phyloP scores from a whole-genome alignment of 1,284 basidiomycete genomes.

The Papiliotrema laurentii region DNA sequence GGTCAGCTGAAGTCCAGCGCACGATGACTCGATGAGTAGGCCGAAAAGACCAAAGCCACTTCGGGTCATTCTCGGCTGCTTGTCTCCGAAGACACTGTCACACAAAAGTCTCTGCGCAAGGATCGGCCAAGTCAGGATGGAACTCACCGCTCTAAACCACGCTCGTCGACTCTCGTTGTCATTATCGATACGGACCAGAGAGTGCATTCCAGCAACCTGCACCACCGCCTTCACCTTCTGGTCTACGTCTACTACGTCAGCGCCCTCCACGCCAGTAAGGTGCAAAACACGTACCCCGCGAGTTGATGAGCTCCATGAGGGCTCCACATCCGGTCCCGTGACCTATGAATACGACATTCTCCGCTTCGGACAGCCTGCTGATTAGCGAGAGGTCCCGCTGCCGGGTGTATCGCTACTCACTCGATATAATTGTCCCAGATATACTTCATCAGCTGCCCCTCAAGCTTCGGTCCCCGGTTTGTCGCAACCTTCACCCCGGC shows the following conservation, averaged over 20 bases:
- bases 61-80: too few relatives aligned
- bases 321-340: constrained; percentile 76
- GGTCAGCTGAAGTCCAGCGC: constrained; percentile 1
- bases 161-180: constrained; percentile 28
- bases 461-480: constrained; percentile 25
- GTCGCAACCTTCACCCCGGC: constrained; percentile 26
- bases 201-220: constrained; percentile 67
- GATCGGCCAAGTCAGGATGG: neutral
- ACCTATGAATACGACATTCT: constrained; percentile 74
- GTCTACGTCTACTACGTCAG: constrained; percentile 54
- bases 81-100: neutral
- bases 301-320: constrained; percentile 66
- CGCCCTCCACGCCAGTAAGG: neutral
- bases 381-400: constrained; percentile 1
- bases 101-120: neutral
- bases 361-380: constrained; percentile 62
- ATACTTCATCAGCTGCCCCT: constrained; percentile 63
- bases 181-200: constrained; percentile 41
- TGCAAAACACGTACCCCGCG: constrained; percentile 56
- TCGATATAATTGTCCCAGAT: constrained; percentile 94
- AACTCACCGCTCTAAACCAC: constrained; percentile 42
- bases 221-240: constrained; percentile 63
- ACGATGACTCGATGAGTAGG: too few relatives aligned
- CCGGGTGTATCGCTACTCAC: constrained; percentile 51
- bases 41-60: too few relatives aligned